These are phyloP conservation scores for Plasmopara viticola DNA, from an alignment of 352 stramenopile species.

Conservation along the genomic window DNA sequence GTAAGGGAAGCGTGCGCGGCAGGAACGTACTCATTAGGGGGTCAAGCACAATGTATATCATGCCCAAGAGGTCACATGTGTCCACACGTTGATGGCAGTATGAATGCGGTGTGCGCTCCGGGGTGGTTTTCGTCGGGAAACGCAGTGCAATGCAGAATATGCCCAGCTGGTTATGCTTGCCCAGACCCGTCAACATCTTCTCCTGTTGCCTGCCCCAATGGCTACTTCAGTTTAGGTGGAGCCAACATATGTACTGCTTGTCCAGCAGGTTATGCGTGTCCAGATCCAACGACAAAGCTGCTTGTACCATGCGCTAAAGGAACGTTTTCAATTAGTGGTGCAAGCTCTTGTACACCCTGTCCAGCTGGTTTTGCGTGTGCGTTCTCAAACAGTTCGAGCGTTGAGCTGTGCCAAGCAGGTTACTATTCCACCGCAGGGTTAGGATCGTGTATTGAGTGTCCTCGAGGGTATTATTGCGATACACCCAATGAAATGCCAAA, in stretches of 20 bases:
- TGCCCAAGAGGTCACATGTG: slow-evolving; percentile 52
- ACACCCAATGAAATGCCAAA: slow-evolving; percentile 51
- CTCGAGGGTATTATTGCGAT: slow-evolving; percentile 77
- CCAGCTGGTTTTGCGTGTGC: slow-evolving; percentile 75
- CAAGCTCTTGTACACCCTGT: slow-evolving; percentile 56
- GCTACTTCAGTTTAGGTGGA: slow-evolving; percentile 55
- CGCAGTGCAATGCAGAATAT: slow-evolving; percentile 52
- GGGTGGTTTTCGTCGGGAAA: slow-evolving; percentile 35
- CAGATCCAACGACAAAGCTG: slow-evolving; percentile 42
- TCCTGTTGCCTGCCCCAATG: slow-evolving; percentile 36
- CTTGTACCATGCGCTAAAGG: slow-evolving; percentile 44
- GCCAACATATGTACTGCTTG: slow-evolving; percentile 52
- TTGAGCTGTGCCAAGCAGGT: slow-evolving; percentile 49
- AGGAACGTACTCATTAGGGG: slow-evolving; percentile 60
- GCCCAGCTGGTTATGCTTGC: slow-evolving; percentile 53
- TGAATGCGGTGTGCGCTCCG: slow-evolving; percentile 35
- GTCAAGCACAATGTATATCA: slow-evolving; percentile 37
- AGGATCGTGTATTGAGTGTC: slow-evolving; percentile 66
- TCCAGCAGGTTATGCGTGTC: slow-evolving; percentile 66
- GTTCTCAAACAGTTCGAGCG: slow-evolving; percentile 48
- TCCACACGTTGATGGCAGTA: slow-evolving; percentile 37
- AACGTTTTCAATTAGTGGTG: slow-evolving; percentile 46
- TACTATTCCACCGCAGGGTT: slow-evolving; percentile 60
- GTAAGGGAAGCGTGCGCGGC: slow-evolving; percentile 34
- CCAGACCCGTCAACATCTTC: slow-evolving; percentile 28